Conservation (phyloP, 805 yeast genomes). For the Priceomyces haplophilus region DNA sequence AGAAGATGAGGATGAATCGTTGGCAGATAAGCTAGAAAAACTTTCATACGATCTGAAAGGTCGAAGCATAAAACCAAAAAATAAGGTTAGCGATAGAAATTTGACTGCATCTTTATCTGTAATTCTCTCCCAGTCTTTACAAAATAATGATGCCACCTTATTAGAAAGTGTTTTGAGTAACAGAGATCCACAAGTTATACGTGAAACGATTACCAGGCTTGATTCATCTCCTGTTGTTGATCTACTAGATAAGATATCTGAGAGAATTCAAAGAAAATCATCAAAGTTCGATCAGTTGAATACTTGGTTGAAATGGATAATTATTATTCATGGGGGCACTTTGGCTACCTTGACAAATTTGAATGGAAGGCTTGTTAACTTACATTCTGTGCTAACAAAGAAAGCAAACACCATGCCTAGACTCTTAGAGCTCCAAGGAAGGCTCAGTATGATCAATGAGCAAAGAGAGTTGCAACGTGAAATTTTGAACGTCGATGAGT, state of each 20-base stretch:
- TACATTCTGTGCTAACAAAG: constrained; percentile 46
- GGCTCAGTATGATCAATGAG: constrained; percentile 46
- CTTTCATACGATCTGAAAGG: constrained; percentile 20
- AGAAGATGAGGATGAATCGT: constrained; percentile 39
- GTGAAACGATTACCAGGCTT: constrained; percentile 47
- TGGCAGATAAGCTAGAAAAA: constrained; percentile 40
- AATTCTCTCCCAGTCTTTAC: constrained; percentile 83
- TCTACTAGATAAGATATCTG: constrained; percentile 51
- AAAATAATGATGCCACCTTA: constrained; percentile 79
- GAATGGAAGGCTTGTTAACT: constrained; percentile 34
- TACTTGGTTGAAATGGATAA: constrained; percentile 56
- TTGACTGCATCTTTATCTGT: constrained; percentile 71
- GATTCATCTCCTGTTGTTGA: constrained; percentile 49
- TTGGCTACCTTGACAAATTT: constrained; percentile 42
- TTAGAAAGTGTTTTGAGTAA: constrained; percentile 76
- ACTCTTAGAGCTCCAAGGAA: constrained; percentile 50
- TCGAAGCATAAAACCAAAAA: constrained; percentile 27
- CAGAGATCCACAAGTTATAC: constrained; percentile 48
- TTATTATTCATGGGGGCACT: constrained; percentile 50
- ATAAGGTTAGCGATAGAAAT: constrained; percentile 51
- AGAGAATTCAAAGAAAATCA: constrained; percentile 49
- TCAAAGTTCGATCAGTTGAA: constrained; percentile 48
- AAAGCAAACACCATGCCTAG: constrained; percentile 49
- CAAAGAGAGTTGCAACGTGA: constrained; percentile 42
- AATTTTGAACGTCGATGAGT: constrained; percentile 26